Conservation (phyloP, 106 monocot species). For the Gastrodia elata region DNA sequence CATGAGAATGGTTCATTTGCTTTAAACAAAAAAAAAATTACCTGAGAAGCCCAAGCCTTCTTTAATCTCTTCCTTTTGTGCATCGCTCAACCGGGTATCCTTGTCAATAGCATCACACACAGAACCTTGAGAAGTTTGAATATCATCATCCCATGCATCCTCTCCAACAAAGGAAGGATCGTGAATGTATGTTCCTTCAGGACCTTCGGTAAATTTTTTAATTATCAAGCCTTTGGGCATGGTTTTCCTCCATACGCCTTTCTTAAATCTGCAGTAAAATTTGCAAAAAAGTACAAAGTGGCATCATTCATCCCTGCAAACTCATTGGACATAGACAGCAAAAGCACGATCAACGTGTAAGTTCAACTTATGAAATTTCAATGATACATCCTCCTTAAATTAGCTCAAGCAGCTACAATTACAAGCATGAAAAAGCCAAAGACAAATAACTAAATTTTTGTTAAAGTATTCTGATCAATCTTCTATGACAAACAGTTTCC, state of each 20-base stretch:
- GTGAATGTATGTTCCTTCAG: conserved; percentile 44
- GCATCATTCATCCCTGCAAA: not conserved
- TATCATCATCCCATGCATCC: conserved; percentile 86
- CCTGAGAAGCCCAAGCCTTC: conserved; percentile 37
- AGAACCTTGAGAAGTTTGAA: conserved; percentile 26
- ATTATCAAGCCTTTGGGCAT: conserved; percentile 80
- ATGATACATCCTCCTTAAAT: not conserved
- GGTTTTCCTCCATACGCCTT: conserved; percentile 76
- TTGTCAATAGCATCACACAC: conserved; percentile 42
- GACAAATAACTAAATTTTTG: not conserved
- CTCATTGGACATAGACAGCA: not conserved
- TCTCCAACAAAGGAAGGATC: conserved; percentile 80
- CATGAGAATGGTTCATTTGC: not conserved
- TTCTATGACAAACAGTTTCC: not conserved
- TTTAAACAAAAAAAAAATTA: conserved; percentile 12
- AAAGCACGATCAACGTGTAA: not conserved
- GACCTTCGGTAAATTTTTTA: conserved; percentile 68
- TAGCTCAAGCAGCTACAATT: not conserved
- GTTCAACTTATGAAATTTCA: not conserved
- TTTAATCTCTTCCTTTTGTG: conserved; percentile 47
- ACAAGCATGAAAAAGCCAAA: not conserved
- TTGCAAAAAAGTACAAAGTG: not conserved
- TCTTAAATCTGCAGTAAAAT: conserved; percentile 44
- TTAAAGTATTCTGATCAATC: not conserved
- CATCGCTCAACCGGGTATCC: conserved; percentile 28